These are phyloP conservation scores for Aspergillus saccharolyticus DNA, from an alignment of 495 filamentous ascomycete species.

Conservation along the genomic window DNA sequence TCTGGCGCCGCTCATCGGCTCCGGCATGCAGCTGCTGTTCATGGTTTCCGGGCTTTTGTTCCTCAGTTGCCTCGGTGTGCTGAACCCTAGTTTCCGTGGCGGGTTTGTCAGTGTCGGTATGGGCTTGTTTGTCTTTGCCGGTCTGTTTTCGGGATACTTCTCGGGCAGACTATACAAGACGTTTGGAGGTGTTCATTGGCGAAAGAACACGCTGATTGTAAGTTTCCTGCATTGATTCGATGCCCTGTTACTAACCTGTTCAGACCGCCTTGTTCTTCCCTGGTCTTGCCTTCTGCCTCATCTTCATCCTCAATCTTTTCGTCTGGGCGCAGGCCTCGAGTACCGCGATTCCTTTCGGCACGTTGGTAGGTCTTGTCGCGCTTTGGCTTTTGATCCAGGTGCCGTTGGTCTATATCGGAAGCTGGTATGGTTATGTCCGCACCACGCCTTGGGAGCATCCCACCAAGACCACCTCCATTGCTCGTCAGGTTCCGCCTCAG, in stretches of 20 bases:
- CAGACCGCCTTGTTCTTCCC: conserved; percentile 78
- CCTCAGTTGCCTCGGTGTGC: conserved; percentile 74
- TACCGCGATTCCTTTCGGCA: conserved; percentile 85
- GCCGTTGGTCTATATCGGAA: conserved; percentile 80
- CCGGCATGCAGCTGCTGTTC: conserved; percentile 84
- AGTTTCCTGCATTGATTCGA: conserved; percentile 8
- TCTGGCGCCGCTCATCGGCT: conserved; percentile 81
- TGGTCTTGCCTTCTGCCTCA: conserved; percentile 69
- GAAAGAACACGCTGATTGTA: conserved; percentile 71
- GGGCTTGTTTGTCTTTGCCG: conserved; percentile 83
- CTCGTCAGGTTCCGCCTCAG: conserved; percentile 73
- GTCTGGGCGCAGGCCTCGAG: conserved; percentile 92
- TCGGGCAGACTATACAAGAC: conserved; percentile 80
- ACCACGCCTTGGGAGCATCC: conserved; percentile 77
- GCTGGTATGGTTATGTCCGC: conserved; percentile 70
- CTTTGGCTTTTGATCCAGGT: conserved; percentile 90
- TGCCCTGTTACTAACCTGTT: conserved; percentile 17
- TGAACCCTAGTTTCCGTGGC: conserved; percentile 90
- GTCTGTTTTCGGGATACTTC: conserved; percentile 90
- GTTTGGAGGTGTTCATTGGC: conserved; percentile 75
- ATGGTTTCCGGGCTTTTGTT: conserved; percentile 74
- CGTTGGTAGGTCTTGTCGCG: conserved; percentile 67
- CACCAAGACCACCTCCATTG: conserved; percentile 69
- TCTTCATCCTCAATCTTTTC: conserved; percentile 87
- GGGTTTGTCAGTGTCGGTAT: conserved; percentile 86